Evolutionary conservation across 1,139 yeast genomes (phyloP), one percentile per base, ranked within the genome.

Genomic region (Zygosaccharomyces sapae): DNA sequence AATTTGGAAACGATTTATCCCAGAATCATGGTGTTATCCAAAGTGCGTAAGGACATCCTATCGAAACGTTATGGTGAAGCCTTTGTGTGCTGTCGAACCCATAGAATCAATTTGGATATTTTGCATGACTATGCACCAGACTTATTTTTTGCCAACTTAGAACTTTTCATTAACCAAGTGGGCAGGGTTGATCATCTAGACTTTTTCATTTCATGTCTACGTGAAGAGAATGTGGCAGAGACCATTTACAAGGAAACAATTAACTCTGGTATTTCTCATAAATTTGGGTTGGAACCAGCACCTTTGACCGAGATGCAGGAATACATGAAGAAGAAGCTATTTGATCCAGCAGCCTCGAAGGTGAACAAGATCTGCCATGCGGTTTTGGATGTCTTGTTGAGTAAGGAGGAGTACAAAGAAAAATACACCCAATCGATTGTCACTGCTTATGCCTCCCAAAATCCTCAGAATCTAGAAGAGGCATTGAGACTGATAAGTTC

Each of bases 1-100:
- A 94, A 94, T 59, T 71, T 92, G 56, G 99, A 94, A 66, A 89
- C 97, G 0, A 85, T 94, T 29, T 84, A 81, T 61, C 98, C 99
- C 8, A 76, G 98, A 66, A 86, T 92, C 41, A 81, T 92, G 86
- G 95, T 92, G 9, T 72, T 94, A 43, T 76, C 88, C 8, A 95
- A 85, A 16, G 94, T 94, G 16, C 76, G 98, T 56, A 73, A 77
- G 42, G 76, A 76, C 57, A 87, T 94, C 52, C 72, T 75, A 33
- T 69, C 70, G 0, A 71, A 70, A 51, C 70, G 80, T 34, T 94
- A 85, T 61, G 73, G 70, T 45, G 74, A 74, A 19, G 98, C 98
- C 0, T 90, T 92, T 60, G 61, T 77, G 41, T 78, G 83, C 9
- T 92, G 97, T 70, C 81, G 97, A 56, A 81, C 89, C 1, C 97